phyloP scores from a whole-genome alignment of 1,284 basidiomycete species.

The Dichomitus squalens region DNA sequence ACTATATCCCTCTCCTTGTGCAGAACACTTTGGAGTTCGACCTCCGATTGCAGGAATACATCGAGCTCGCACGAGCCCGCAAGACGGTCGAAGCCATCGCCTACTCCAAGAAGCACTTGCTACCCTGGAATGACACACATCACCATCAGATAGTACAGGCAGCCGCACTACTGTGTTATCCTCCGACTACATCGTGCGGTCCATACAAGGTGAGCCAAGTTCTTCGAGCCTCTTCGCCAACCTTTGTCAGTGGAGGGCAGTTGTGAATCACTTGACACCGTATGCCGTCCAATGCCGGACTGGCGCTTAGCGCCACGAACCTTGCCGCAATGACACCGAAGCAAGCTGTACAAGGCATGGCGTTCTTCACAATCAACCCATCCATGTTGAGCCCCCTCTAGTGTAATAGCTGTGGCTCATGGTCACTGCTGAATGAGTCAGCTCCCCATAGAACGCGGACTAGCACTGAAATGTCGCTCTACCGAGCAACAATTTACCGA shows the following conservation, averaged over 20 bases:
- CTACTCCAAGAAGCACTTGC: constrained; percentile 83
- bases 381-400: constrained; percentile 7
- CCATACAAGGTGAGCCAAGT: constrained; percentile 62
- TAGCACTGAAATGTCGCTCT: background rate
- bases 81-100: constrained; percentile 79
- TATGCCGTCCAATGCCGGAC: no score
- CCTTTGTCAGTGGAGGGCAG: no score
- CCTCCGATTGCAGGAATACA: constrained; percentile 93
- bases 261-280: no score
- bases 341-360: background rate
- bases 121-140: constrained; percentile 83
- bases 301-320: background rate
- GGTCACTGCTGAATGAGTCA: background rate
- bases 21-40: constrained; percentile 96
- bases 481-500: background rate
- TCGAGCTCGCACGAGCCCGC: constrained; percentile 82
- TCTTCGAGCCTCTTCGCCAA: no score
- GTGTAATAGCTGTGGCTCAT: background rate
- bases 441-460: background rate
- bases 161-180: constrained; percentile 76
- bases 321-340: background rate
- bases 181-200: constrained; percentile 62
- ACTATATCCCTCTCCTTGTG: constrained; percentile 2
- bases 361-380: background rate
- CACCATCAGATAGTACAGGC: constrained; percentile 76